Evolutionary conservation across 164 flowering plant genomes (phyloP).

Genomic region (Aristolochia fimbriata): DNA sequence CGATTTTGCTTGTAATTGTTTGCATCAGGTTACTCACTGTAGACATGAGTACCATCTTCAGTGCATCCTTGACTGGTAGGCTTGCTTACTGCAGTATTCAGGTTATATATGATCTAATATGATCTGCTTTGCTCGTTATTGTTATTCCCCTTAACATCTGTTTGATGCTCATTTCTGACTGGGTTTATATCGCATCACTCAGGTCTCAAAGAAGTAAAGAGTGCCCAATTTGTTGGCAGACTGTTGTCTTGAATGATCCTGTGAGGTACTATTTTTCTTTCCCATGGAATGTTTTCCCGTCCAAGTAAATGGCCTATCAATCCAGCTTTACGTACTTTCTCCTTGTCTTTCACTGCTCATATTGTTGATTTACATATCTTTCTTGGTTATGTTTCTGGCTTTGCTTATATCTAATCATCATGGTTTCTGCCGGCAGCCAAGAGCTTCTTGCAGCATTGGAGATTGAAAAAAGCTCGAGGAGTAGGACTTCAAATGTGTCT

Average conservation of each 20-base stretch:
- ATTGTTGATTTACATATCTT: too few relatives aligned
- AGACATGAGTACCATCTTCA: constrained; percentile 83
- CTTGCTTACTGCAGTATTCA: neutral
- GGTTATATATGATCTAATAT: too few relatives aligned
- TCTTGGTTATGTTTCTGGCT: too few relatives aligned
- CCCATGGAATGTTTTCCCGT: neutral
- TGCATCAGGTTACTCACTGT: constrained; percentile 59
- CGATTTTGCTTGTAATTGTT: neutral
- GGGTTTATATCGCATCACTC: neutral
- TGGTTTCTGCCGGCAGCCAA: constrained; percentile 34
- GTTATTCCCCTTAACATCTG: too few relatives aligned
- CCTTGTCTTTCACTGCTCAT: too few relatives aligned
- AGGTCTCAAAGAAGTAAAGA: constrained; percentile 87
- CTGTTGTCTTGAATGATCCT: constrained; percentile 48
- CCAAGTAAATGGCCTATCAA: too few relatives aligned
- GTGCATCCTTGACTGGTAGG: constrained; percentile 78
- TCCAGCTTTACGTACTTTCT: too few relatives aligned
- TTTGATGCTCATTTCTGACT: too few relatives aligned
- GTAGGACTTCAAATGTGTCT: constrained; percentile 12
- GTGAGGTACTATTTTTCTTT: constrained; percentile 27
- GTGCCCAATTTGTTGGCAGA: constrained; percentile 78
- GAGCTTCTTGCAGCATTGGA: constrained; percentile 57
- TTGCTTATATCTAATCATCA: too few relatives aligned
- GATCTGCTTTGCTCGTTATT: too few relatives aligned
- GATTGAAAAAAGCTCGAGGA: constrained; percentile 40